These are phyloP conservation scores for Trichoderma pleuroti DNA, from an alignment of 2,329 filamentous ascomycete species.

Conservation along the genomic window DNA sequence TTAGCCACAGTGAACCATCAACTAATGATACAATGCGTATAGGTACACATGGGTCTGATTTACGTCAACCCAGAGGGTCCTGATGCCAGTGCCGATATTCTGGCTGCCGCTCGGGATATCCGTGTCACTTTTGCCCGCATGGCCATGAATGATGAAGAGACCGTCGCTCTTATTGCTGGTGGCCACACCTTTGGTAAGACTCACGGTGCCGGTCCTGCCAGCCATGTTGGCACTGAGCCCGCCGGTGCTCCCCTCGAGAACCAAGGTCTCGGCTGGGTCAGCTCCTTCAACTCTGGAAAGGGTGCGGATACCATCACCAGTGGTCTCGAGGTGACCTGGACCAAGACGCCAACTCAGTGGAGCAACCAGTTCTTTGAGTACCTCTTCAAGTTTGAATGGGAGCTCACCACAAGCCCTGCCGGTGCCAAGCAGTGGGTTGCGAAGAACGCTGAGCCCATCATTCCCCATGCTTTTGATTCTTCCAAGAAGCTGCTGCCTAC, in stretches of 20 bases:
- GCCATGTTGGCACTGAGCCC: conserved; percentile 65
- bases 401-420: conserved; percentile 69
- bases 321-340: conserved; percentile 78
- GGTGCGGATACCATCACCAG: conserved; percentile 71
- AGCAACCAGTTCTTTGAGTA: conserved; percentile 72
- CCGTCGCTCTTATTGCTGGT: conserved; percentile 73
- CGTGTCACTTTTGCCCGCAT: conserved; percentile 72
- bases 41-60: conserved; percentile 57
- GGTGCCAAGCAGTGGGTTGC: conserved; percentile 76
- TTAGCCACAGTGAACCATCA: neutral
- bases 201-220: conserved; percentile 64
- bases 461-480: conserved; percentile 67
- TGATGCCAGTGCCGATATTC: conserved; percentile 66
- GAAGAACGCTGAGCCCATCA: conserved; percentile 62
- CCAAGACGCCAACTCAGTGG: conserved; percentile 71
- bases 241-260: conserved; percentile 59
- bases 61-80: conserved; percentile 81
- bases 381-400: conserved; percentile 76
- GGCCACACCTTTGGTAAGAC: conserved; percentile 80
- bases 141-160: conserved; percentile 82
- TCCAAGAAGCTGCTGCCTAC: conserved; percentile 70
- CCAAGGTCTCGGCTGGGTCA: conserved; percentile 72
- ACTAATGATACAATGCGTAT: neutral
- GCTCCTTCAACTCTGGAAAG: conserved; percentile 60
- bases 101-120: conserved; percentile 68